Percentiles rank a stretch among this genome's conserved stretches.
phyloP scores from a whole-genome alignment of 78 protist species.

The Emiliania huxleyi region DNA sequence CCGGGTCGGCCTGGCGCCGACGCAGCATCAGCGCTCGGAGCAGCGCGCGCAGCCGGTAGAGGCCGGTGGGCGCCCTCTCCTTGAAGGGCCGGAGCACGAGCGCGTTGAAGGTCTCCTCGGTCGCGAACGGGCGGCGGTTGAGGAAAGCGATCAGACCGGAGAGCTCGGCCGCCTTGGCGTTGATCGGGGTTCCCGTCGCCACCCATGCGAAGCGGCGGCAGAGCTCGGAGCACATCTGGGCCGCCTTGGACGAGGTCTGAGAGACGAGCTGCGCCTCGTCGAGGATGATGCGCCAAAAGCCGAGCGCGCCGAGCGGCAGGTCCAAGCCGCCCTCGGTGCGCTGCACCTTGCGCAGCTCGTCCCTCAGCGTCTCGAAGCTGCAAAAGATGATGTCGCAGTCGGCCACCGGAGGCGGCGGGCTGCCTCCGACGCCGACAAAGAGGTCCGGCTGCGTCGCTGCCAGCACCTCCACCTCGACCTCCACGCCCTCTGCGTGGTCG shows the following conservation, averaged over 20 bases:
- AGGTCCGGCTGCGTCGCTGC: background rate
- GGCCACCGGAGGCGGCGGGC: background rate
- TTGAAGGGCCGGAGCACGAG: no score
- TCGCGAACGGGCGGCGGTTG: no score
- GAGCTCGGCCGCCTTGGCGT: background rate
- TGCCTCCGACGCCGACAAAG: background rate
- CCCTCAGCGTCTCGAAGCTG: background rate
- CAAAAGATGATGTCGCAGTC: background rate
- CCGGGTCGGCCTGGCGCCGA: background rate
- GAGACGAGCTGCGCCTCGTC: background rate
- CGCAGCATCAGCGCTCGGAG: background rate
- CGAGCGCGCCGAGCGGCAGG: background rate
- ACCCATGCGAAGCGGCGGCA: background rate
- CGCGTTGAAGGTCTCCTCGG: no score
- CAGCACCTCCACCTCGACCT: background rate
- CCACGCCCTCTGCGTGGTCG: background rate
- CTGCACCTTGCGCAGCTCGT: background rate
- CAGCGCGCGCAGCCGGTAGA: background rate
- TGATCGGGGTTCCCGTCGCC: background rate
- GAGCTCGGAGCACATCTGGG: background rate
- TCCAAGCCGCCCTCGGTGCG: background rate
- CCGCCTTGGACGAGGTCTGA: background rate
- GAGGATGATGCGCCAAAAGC: background rate
- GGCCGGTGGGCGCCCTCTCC: background rate
- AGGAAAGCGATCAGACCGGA: background rate